Evolutionary conservation across 2,329 filamentous ascomycete species (phyloP).

Genomic region (Macrophomina phaseolina): DNA sequence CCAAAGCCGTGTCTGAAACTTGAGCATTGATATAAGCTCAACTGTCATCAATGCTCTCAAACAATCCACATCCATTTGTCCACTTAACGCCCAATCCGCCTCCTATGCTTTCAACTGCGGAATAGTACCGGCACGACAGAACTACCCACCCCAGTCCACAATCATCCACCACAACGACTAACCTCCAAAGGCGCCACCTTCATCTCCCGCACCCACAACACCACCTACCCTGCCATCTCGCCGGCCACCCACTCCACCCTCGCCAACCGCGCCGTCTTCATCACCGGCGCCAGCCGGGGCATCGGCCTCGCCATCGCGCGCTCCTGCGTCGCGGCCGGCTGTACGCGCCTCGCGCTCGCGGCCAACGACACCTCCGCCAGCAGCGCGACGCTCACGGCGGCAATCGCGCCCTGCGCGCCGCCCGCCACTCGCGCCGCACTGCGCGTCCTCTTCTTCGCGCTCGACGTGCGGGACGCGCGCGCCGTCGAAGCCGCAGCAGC

Average conservation of each 20-base stretch:
- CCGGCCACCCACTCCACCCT: slow-evolving; percentile 35
- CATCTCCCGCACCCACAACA: slow-evolving; percentile 42
- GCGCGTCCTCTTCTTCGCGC: slow-evolving; percentile 43
- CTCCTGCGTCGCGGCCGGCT: slow-evolving; percentile 62
- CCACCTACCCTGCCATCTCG: slow-evolving; percentile 62
- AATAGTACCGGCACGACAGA: too few species aligned
- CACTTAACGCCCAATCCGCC: too few species aligned
- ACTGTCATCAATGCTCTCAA: too few species aligned
- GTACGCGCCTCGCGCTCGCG: slow-evolving; percentile 58
- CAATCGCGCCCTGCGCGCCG: slow-evolving; percentile 45
- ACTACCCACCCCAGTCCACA: too few species aligned
- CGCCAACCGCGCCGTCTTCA: slow-evolving; percentile 52
- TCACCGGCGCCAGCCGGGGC: slow-evolving; percentile 62
- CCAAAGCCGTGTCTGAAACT: too few species aligned
- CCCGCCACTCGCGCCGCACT: slow-evolving; percentile 38
- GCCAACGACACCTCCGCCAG: slow-evolving; percentile 51
- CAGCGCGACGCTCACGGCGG: slow-evolving; percentile 44
- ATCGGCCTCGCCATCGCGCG: slow-evolving; percentile 61
- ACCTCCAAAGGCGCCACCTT: slow-evolving; percentile 1
- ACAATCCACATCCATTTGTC: too few species aligned
- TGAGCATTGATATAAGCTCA: too few species aligned
- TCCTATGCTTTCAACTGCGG: too few species aligned
- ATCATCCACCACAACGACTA: too few species aligned
- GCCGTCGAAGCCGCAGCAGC: background rate
- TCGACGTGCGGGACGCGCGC: background rate